phyloP scores from a whole-genome alignment of 495 filamentous ascomycete genomes.

The Acidomyces sp. region DNA sequence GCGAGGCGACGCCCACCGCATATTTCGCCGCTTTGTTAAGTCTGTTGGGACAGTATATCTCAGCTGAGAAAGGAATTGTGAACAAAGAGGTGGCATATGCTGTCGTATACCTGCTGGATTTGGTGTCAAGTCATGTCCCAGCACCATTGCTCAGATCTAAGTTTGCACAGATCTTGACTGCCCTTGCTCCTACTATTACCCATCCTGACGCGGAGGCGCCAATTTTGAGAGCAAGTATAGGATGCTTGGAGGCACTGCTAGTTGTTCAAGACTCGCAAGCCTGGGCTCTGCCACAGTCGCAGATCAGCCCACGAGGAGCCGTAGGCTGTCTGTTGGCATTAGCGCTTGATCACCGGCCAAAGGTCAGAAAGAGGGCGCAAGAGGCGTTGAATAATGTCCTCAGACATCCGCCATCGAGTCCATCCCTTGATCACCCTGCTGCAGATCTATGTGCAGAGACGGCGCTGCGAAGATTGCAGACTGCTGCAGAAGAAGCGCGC shows the following conservation, averaged over 20 bases:
- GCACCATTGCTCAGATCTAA: conserved; percentile 76
- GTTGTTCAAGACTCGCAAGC: conserved; percentile 73
- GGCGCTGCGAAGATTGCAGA: conserved; percentile 59
- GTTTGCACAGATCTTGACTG: conserved; percentile 81
- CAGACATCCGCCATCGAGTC: conserved; percentile 70
- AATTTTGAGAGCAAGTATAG: conserved; percentile 75
- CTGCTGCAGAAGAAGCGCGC: conserved; percentile 49
- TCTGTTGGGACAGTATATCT: conserved; percentile 63
- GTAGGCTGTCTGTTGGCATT: conserved; percentile 75
- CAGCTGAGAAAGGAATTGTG: conserved; percentile 43
- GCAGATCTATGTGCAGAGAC: conserved; percentile 92
- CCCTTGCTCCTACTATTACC: conserved; percentile 69
- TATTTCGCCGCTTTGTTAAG: conserved; percentile 96
- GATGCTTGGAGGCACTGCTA: conserved; percentile 77
- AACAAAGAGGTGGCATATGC: conserved; percentile 79
- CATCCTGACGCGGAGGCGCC: conserved; percentile 76
- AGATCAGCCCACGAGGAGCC: conserved; percentile 78
- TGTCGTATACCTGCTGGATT: conserved; percentile 89
- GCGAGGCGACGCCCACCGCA: conserved; percentile 67
- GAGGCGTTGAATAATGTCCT: conserved; percentile 77
- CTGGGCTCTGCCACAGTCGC: conserved; percentile 73
- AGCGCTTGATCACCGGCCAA: conserved; percentile 77
- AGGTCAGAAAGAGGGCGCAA: conserved; percentile 87
- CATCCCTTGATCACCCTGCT: conserved; percentile 81
- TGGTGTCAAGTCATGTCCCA: conserved; percentile 71